phyloP scores from a whole-genome alignment of 2,329 filamentous ascomycete species.

The Arthrocladium fulminans region DNA sequence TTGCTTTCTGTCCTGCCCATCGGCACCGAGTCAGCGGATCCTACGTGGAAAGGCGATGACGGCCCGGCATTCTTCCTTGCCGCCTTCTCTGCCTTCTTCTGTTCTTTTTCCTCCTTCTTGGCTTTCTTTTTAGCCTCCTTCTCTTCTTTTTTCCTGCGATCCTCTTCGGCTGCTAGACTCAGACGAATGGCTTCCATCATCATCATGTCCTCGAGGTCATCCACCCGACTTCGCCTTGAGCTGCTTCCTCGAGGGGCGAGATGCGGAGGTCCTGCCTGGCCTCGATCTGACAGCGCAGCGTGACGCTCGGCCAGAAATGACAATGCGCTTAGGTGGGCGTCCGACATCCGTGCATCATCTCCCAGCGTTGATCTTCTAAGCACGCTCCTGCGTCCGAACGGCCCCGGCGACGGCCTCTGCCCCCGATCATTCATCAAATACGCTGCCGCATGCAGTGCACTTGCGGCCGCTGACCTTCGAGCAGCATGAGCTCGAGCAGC shows the following conservation, averaged over 20 bases:
- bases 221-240: slow-evolving; percentile 57
- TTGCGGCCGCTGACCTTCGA: slow-evolving; percentile 81
- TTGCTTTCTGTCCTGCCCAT: slow-evolving; percentile 25
- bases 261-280: slow-evolving; percentile 25
- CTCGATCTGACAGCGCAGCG: slow-evolving; percentile 23
- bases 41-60: neutral
- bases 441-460: slow-evolving; percentile 86
- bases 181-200: slow-evolving; percentile 91
- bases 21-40: neutral
- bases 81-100: slow-evolving; percentile 62
- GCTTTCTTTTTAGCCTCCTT: slow-evolving; percentile 73
- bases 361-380: slow-evolving; percentile 34
- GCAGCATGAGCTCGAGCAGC: slow-evolving; percentile 77
- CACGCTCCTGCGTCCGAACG: slow-evolving; percentile 50
- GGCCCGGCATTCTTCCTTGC: slow-evolving; percentile 54
- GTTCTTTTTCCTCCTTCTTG: slow-evolving; percentile 77
- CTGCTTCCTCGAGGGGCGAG: slow-evolving; percentile 40
- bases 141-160: slow-evolving; percentile 75
- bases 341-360: slow-evolving; percentile 25
- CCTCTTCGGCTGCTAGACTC: slow-evolving; percentile 86
- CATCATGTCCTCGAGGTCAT: slow-evolving; percentile 96
- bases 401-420: slow-evolving; percentile 37
- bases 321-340: slow-evolving; percentile 35
- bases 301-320: slow-evolving; percentile 41
- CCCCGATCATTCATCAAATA: slow-evolving; percentile 58